phyloP scores from a whole-genome alignment of 2,329 filamentous ascomycete species.

The Tolypocladium nubicola region DNA sequence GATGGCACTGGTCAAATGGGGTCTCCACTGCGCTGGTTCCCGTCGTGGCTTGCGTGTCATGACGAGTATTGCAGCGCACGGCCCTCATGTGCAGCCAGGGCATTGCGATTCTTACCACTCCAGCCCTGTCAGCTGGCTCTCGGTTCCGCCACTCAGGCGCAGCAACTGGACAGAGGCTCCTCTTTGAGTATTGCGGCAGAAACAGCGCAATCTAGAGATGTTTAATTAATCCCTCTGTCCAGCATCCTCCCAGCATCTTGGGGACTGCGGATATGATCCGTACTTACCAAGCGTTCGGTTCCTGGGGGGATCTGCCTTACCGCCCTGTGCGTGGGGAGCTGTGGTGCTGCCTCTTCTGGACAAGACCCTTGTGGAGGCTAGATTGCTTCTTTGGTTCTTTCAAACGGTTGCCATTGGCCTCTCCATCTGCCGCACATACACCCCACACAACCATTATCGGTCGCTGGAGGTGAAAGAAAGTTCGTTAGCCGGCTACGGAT shows the following conservation, averaged over 20 bases:
- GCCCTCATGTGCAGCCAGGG: not conserved
- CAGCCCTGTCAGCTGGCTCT: not conserved
- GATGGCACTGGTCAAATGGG: not conserved
- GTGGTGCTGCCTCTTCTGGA: no score
- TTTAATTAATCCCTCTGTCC: not conserved
- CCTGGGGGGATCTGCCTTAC: not conserved
- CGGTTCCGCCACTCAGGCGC: not conserved
- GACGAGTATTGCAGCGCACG: not conserved
- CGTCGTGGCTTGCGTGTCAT: not conserved
- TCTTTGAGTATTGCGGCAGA: not conserved
- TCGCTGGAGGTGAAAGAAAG: not conserved
- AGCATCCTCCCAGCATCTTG: not conserved
- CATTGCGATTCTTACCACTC: not conserved
- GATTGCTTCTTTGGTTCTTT: constrained; percentile 17
- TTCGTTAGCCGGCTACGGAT: not conserved
- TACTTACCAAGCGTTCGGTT: not conserved
- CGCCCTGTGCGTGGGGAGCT: not conserved
- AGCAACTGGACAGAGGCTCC: not conserved
- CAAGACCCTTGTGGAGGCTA: constrained; percentile 6
- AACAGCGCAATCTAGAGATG: not conserved
- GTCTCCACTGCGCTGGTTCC: not conserved
- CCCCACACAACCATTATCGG: not conserved
- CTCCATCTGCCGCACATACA: constrained; percentile 5
- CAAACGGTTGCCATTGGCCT: constrained; percentile 11
- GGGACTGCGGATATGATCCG: not conserved